Percentiles rank a stretch among this genome's conserved stretches.
Conservation (phyloP, 768 basidiomycete genomes). For the Strobilomyces echinocephalus region DNA sequence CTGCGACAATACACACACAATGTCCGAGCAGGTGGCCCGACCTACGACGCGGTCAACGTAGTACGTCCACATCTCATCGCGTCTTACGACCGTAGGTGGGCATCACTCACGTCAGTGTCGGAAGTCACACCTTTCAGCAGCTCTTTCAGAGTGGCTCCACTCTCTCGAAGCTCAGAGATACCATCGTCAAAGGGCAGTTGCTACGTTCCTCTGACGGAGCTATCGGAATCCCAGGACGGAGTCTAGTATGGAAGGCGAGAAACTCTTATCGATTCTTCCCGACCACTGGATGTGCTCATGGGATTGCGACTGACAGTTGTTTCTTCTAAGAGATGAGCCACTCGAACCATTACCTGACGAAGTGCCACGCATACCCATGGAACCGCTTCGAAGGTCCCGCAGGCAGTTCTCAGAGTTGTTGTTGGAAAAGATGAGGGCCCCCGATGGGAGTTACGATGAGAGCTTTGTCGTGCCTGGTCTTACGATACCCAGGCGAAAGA, state of each 20-base stretch:
- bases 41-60: slow-evolving; percentile 20
- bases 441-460: slow-evolving; percentile 80
- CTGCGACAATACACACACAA: slow-evolving; percentile 3
- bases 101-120: slow-evolving; percentile 2
- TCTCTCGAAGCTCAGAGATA: slow-evolving; percentile 64
- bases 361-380: slow-evolving; percentile 33
- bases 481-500: slow-evolving; percentile 30
- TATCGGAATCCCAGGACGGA: slow-evolving; percentile 63
- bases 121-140: slow-evolving; percentile 39
- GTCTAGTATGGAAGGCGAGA: slow-evolving; percentile 77
- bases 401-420: slow-evolving; percentile 54
- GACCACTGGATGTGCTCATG: slow-evolving; percentile 17
- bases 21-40: slow-evolving; percentile 26
- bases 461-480: slow-evolving; percentile 56
- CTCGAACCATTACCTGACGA: slow-evolving; percentile 46
- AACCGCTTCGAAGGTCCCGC: slow-evolving; percentile 46
- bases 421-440: slow-evolving; percentile 70
- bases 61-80: slow-evolving; percentile 16
- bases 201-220: slow-evolving; percentile 39
- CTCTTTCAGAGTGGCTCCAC: slow-evolving; percentile 51
- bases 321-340: slow-evolving; percentile 64
- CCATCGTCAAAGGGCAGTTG: slow-evolving; percentile 56
- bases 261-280: slow-evolving; percentile 5
- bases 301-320: slow-evolving; percentile 45
- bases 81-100: not conserved